Evolutionary conservation across 2,329 filamentous ascomycete genomes (phyloP).

Genomic region (Escovopsis sp.): DNA sequence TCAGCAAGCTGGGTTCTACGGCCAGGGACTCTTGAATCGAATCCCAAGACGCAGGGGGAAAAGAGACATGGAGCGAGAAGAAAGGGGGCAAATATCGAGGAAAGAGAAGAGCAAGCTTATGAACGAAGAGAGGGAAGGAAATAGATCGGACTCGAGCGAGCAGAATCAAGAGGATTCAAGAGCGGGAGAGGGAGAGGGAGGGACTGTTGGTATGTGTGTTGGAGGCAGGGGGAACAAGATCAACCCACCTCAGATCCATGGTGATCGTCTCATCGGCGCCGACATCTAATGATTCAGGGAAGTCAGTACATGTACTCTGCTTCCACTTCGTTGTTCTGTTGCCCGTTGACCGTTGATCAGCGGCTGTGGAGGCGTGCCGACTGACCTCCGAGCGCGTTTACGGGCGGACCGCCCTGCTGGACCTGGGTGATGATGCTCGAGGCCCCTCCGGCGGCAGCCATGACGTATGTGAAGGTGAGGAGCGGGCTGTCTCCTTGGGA

Average conservation of each 20-base stretch:
- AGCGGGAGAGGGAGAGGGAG: no score
- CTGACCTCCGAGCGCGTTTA: constrained; percentile 74
- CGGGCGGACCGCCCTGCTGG: constrained; percentile 77
- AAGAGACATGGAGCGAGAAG: no score
- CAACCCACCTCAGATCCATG: constrained; percentile 83
- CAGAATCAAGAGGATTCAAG: no score
- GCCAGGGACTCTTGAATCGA: no score
- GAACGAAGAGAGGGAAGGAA: no score
- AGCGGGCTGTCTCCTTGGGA: constrained; percentile 89
- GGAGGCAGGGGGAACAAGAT: no score
- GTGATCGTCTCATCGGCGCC: constrained; percentile 87
- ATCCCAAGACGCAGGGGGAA: no score
- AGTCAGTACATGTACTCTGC: constrained; percentile 1
- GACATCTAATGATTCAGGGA: constrained; percentile 40
- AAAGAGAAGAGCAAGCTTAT: no score
- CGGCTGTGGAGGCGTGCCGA: constrained; percentile 13
- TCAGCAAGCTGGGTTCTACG: constrained; percentile 14
- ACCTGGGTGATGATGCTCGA: constrained; percentile 99
- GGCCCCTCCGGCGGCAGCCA: constrained; percentile 93
- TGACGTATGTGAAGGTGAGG: constrained; percentile 85
- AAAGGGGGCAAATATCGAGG: neutral
- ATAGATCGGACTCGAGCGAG: no score
- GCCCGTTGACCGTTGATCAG: neutral
- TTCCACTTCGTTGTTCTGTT: no score
- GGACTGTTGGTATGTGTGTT: no score